Evolutionary conservation across 495 filamentous ascomycete species (phyloP), one percentile per base, ranked within the genome.

Genomic region (Aspergillus homomorphus): DNA sequence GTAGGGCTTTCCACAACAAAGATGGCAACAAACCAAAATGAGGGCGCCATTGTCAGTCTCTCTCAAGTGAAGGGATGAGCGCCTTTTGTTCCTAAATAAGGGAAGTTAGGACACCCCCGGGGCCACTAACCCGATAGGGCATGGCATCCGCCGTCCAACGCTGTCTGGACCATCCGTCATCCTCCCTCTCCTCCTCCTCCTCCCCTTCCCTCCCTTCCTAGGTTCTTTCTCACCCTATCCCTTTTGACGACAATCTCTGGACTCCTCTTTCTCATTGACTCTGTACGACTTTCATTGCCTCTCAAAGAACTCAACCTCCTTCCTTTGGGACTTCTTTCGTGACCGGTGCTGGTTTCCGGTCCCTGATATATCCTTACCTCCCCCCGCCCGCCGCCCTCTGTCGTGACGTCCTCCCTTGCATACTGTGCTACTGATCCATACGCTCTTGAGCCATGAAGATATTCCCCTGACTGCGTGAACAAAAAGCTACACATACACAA

Each of bases 351-450:
- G 44, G 55, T 48, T 45, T 45, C 57, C 53, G 44, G 44, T 46
- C 20, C 14, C 54, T 50, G 23, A 51, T n/a, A 24, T 30, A 7
- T 22, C 52, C 45, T 50, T 53, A 30, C 22, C 20, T 23, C 23
- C 14, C 21, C 38, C 26, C 26, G 45, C 30, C 28, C 10, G 38
- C 28, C 44, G 19, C 30, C 46, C 46, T 38, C 50, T 56, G 45
- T 56, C 62, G 61, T 62, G 60, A 68, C 62, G 38, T 62, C 55
- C 57, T 53, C 58, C 59, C 57, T 65, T 63, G 60, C 55, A 30
- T 62, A 30, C 54, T 19, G 30, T 18, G 20, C 38, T 59, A 23
- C 45, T 58, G 56, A 46, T 54, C 44, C 30, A 55, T 41, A 23
- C 23, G 12, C 45, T 51, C 16, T 33, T 58, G 56, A 59, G 61